These are phyloP conservation scores for Mycena olivaceomarginata DNA, from an alignment of 768 basidiomycete species.

Conservation along the genomic window DNA sequence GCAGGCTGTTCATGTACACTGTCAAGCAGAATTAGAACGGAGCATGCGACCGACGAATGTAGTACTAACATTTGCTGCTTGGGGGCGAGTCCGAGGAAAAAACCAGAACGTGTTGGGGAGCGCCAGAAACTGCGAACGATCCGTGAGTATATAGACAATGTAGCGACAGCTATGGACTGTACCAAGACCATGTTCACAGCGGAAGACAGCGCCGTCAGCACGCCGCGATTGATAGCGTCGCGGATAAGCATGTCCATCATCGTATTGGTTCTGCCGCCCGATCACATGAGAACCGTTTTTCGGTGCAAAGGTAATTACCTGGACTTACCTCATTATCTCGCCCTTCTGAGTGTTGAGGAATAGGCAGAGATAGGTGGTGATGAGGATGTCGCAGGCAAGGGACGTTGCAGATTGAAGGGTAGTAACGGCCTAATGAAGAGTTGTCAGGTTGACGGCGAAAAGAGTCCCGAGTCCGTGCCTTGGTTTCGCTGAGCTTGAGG, in stretches of 20 bases:
- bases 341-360: constrained; percentile 37
- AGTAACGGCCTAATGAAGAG: constrained; percentile 20
- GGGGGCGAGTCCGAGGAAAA: constrained; percentile 38
- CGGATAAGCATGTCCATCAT: constrained; percentile 40
- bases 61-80: constrained; percentile 32
- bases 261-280: constrained; percentile 30
- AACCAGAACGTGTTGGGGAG: constrained; percentile 44
- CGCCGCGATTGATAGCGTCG: constrained; percentile 40
- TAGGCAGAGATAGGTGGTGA: constrained; percentile 19
- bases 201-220: constrained; percentile 37
- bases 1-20: constrained; percentile 16
- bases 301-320: not conserved
- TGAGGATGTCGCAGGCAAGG: constrained; percentile 37
- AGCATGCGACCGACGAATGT: not conserved
- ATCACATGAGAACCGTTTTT: not conserved
- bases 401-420: constrained; percentile 37
- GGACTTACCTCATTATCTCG: constrained; percentile 23
- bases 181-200: constrained; percentile 35
- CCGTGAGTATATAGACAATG: not conserved
- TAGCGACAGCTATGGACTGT: not conserved
- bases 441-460: not conserved
- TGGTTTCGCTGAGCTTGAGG: constrained; percentile 18
- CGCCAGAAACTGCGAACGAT: constrained; percentile 26
- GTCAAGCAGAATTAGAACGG: not conserved
- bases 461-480: not conserved